These are phyloP conservation scores for Truncatella angustata DNA, from an alignment of 2,329 filamentous ascomycete species.

Conservation along the genomic window DNA sequence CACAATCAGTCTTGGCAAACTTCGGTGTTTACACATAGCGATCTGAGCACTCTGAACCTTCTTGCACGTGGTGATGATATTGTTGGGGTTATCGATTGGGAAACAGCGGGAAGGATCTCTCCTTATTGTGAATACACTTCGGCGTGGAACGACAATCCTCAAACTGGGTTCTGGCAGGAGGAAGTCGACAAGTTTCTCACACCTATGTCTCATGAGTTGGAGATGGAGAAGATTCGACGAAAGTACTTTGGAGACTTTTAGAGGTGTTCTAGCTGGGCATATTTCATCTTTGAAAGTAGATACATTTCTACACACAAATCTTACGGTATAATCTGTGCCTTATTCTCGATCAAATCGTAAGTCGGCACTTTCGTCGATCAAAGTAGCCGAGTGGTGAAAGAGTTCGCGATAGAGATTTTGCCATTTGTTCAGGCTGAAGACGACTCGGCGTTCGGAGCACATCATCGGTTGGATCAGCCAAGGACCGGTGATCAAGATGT, in stretches of 20 bases:
- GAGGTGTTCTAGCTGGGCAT: not conserved
- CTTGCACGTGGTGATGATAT: constrained; percentile 24
- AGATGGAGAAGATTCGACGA: constrained; percentile 17
- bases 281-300: not conserved
- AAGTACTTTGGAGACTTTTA: constrained; percentile 18
- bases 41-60: constrained; percentile 28
- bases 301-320: not conserved
- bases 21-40: constrained; percentile 20
- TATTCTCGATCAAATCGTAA: constrained; percentile 1
- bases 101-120: constrained; percentile 15
- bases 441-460: no score
- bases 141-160: constrained; percentile 15
- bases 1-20: constrained; percentile 14
- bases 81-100: constrained; percentile 21
- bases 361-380: not conserved
- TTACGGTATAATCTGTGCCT: not conserved
- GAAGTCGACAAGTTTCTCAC: constrained; percentile 17
- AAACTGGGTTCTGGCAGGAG: constrained; percentile 15
- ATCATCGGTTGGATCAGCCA: no score
- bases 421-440: no score
- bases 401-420: no score
- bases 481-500: no score
- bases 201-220: constrained; percentile 14
- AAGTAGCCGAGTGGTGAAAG: constrained; percentile 1
- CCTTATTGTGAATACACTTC: constrained; percentile 20